Evolutionary conservation across 208 protist genomes (phyloP), one percentile per base, ranked within the genome.

Genomic region (Crithidia sp.): DNA sequence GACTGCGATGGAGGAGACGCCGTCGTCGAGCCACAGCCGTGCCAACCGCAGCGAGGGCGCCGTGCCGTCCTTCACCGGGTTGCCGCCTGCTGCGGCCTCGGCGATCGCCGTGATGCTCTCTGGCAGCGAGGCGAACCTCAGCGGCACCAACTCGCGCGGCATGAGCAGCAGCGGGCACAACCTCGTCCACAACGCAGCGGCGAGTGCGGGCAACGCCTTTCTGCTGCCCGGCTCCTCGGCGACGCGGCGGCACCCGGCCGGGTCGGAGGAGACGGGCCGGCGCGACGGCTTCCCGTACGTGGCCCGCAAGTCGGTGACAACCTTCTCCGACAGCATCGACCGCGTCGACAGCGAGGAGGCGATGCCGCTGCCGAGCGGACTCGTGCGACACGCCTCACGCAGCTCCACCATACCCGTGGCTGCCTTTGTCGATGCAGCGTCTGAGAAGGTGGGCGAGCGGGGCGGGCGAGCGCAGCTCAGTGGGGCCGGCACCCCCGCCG

Each of bases 41-140:
- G 47, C 67, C 45, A 57, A 65, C 57, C 67, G 67, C 67, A 65
- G 67, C 47, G 56, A 73, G 28, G 55, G 67, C 45, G 47, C 67
- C 67, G 57, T 65, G 47, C 67, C 41, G 43, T 62, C 67, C 17
- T 64, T 62, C 57, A 65, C 45, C 45, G 67, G 58, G 1, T 45
- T 73, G 14, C 57, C 49, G 36, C 43, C 67, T 0, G 57, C 56
- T 14, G 58, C 44, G 10, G 57, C 54, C 9, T 64, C 56, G 17
- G 56, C 58, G 17, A 14, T 60, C 5, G 64, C 64, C 7, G 64
- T 50, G 6, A 28, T 70, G 14, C 28, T 61, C 36, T 53, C 65
- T 9, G 12, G 43, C 65, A 61, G 65, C 54, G 65, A 52, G 1
- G 54, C 65, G 2, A 61, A 70, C 39, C 43, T 70, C 36, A 70